phyloP scores from a whole-genome alignment of 1,284 basidiomycete genomes.

The Pisolithus thermaeus region DNA sequence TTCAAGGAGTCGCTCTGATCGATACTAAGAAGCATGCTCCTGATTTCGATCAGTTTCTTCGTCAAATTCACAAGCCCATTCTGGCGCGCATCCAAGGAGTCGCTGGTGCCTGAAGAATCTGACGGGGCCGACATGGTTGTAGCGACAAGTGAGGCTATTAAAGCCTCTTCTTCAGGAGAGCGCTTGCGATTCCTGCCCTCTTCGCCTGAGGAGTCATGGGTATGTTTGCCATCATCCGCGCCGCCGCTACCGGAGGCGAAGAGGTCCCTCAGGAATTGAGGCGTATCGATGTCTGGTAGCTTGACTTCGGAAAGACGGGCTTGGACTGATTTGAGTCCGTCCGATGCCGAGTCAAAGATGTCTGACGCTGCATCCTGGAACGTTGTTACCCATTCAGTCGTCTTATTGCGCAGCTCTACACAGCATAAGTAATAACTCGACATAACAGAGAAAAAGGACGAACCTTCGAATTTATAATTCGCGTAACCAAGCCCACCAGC shows the following conservation, averaged over 20 bases:
- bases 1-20: conserved; percentile 94
- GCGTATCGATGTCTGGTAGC: conserved; percentile 62
- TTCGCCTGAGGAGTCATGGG: conserved; percentile 20
- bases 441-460: conserved; percentile 20
- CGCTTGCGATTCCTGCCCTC: conserved; percentile 25
- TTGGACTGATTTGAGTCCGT: conserved; percentile 54
- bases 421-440: background rate
- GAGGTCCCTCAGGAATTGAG: conserved; percentile 68
- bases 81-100: conserved; percentile 39
- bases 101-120: conserved; percentile 42
- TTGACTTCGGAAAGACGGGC: conserved; percentile 54
- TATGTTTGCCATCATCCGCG: conserved; percentile 12
- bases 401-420: conserved; percentile 64
- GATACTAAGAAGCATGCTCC: conserved; percentile 88
- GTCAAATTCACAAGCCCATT: conserved; percentile 91
- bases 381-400: conserved; percentile 57
- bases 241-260: conserved; percentile 40
- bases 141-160: conserved; percentile 66
- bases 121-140: conserved; percentile 70
- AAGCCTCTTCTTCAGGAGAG: conserved; percentile 52
- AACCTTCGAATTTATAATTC: conserved; percentile 91
- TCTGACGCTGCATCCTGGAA: conserved; percentile 67
- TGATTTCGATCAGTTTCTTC: conserved; percentile 92
- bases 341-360: conserved; percentile 61
- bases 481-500: conserved; percentile 90